Percentiles rank a stretch among this genome's conserved stretches.
Conservation (phyloP, 2,329 filamentous ascomycete genomes). For the Microdochium bolleyi region DNA sequence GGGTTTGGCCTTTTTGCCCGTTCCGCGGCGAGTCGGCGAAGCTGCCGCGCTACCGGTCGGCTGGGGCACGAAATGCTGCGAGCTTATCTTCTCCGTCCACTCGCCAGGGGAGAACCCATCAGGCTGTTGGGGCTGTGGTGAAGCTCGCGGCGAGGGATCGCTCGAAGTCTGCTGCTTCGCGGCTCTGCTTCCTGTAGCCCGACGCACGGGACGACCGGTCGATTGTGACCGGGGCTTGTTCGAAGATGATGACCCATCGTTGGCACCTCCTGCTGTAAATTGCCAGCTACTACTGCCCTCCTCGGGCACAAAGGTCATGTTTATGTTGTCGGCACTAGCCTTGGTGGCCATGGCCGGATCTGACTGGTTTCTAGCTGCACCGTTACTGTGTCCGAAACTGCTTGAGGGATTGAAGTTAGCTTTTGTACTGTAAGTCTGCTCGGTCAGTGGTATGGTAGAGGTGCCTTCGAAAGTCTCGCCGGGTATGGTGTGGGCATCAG, state of each 20-base stretch:
- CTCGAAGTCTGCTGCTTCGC: neutral
- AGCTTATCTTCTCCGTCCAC: conserved; percentile 46
- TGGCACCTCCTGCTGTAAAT: conserved; percentile 40
- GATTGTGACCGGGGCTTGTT: conserved; percentile 29
- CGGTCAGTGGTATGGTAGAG: neutral
- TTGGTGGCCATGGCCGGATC: conserved; percentile 23
- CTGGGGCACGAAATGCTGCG: conserved; percentile 45
- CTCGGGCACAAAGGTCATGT: conserved; percentile 49
- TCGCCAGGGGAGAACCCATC: conserved; percentile 40
- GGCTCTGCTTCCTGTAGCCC: conserved; percentile 25
- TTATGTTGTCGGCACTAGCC: conserved; percentile 49
- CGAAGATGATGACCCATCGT: conserved; percentile 16
- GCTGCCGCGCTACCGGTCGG: conserved; percentile 26
- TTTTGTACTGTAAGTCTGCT: neutral
- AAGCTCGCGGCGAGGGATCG: neutral
- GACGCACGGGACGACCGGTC: conserved; percentile 29
- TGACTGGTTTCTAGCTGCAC: conserved; percentile 4
- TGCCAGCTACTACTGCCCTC: conserved; percentile 36
- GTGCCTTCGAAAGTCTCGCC: neutral
- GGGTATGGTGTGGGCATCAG: neutral
- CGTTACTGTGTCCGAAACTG: neutral
- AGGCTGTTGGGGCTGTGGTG: conserved; percentile 3
- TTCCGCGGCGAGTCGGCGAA: conserved; percentile 38
- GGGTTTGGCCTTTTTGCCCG: conserved; percentile 53
- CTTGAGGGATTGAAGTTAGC: neutral